Conservation (phyloP, 345 rosid genomes). For the Aquilaria malaccensis region DNA sequence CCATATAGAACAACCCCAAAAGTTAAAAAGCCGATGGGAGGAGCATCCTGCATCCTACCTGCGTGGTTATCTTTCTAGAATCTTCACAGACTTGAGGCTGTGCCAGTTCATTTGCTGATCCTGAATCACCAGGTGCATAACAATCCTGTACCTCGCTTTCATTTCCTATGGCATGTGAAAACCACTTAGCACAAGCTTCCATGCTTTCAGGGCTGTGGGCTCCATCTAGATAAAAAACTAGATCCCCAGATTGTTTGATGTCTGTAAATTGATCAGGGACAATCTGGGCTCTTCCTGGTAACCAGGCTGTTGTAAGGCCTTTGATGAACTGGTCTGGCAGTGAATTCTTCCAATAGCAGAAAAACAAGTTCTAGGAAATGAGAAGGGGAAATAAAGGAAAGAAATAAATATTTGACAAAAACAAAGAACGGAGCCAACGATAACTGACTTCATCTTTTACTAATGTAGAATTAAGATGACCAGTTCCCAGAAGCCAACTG, state of each 20-base stretch:
- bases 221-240: slow-evolving; percentile 88
- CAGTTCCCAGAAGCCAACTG: slow-evolving; percentile 76
- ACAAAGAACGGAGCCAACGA: neutral
- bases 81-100: slow-evolving; percentile 16
- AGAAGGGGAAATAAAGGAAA: neutral
- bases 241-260: slow-evolving; percentile 42
- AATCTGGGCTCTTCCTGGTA: slow-evolving; percentile 96
- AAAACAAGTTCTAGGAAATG: slow-evolving; percentile 2
- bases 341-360: slow-evolving; percentile 37
- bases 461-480: slow-evolving; percentile 42
- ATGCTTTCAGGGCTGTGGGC: slow-evolving; percentile 98
- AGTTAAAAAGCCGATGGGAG: too few species aligned
- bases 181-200: slow-evolving; percentile 92
- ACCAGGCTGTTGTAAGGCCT: slow-evolving; percentile 72
- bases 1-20: too few species aligned
- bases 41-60: slow-evolving; percentile 29
- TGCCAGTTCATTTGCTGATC: slow-evolving; percentile 23
- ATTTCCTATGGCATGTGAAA: slow-evolving; percentile 50
- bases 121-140: slow-evolving; percentile 27
- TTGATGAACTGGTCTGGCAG: slow-evolving; percentile 77
- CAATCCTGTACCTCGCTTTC: slow-evolving; percentile 24
- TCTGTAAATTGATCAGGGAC: slow-evolving; percentile 52
- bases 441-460: slow-evolving; percentile 47
- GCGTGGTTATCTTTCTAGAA: slow-evolving; percentile 37
- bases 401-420: slow-evolving; percentile 1